phyloP scores from a whole-genome alignment of 345 rosid genomes.

The Salix purpurea region DNA sequence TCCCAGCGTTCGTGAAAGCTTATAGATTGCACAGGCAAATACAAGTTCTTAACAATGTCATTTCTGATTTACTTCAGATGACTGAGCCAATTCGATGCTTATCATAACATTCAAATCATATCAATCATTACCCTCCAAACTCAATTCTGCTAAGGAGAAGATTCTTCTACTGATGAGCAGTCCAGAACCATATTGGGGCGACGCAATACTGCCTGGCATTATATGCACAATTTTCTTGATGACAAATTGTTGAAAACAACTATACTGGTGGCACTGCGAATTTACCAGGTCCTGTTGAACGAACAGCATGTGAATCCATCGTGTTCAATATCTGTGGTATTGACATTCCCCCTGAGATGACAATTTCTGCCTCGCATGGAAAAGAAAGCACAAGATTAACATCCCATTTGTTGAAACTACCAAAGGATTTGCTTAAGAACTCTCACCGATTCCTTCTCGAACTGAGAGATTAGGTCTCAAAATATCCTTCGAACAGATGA shows the following conservation, averaged over 20 bases:
- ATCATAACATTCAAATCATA: too few relatives aligned
- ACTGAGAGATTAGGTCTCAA: constrained; percentile 63
- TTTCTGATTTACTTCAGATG: too few relatives aligned
- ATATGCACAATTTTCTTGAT: not conserved
- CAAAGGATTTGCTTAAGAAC: not conserved
- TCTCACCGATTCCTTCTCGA: constrained; percentile 61
- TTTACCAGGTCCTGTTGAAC: constrained; percentile 26
- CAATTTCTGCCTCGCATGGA: constrained; percentile 44
- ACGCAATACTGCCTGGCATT: not conserved
- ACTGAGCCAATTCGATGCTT: too few relatives aligned
- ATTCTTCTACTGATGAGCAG: too few relatives aligned
- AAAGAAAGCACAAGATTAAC: not conserved
- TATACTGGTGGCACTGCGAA: constrained; percentile 36
- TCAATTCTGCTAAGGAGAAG: too few relatives aligned
- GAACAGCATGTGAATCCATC: constrained; percentile 32
- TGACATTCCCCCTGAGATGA: constrained; percentile 68
- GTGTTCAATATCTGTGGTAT: constrained; percentile 56
- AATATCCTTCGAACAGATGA: constrained; percentile 55
- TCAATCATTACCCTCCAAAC: too few relatives aligned
- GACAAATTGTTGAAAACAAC: not conserved
- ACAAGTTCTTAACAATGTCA: too few relatives aligned
- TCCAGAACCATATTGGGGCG: too few relatives aligned
- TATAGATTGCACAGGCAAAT: too few relatives aligned
- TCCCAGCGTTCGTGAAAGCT: too few relatives aligned
- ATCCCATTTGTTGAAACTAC: not conserved